These are phyloP conservation scores for Leishmania amazonensis DNA, from an alignment of 208 protist species.

Conservation along the genomic window DNA sequence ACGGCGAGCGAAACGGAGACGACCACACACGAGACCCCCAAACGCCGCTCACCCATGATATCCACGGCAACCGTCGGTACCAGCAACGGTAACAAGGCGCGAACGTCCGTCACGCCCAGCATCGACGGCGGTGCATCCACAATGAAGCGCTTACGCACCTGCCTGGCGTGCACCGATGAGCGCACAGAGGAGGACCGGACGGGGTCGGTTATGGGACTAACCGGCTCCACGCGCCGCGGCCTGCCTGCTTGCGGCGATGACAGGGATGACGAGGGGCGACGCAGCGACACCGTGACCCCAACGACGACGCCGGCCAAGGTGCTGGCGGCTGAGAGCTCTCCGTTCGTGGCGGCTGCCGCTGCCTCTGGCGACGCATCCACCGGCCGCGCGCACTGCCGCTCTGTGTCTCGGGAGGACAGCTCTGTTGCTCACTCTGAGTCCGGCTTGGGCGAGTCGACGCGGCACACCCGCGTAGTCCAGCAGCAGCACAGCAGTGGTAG, in stretches of 20 bases:
- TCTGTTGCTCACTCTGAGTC: conserved; percentile 19
- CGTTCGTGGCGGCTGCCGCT: conserved; percentile 21
- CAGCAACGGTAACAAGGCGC: neutral
- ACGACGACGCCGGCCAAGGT: conserved; percentile 33
- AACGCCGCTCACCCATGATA: conserved; percentile 6
- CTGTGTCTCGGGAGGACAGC: conserved; percentile 22
- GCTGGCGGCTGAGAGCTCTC: conserved; percentile 32
- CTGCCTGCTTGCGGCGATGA: conserved; percentile 8
- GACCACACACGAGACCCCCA: conserved; percentile 22
- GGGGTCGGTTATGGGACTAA: conserved; percentile 31
- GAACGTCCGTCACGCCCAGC: neutral
- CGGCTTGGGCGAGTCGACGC: conserved; percentile 5
- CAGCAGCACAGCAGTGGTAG: conserved; percentile 4
- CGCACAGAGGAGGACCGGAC: conserved; percentile 26
- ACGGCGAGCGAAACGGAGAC: neutral
- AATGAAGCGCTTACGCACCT: conserved; percentile 24
- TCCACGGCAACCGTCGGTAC: neutral
- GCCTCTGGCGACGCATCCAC: neutral
- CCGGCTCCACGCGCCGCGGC: conserved; percentile 22
- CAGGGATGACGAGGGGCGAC: neutral
- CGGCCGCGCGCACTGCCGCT: neutral
- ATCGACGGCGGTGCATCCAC: conserved; percentile 7
- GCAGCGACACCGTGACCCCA: conserved; percentile 14
- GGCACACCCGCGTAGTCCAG: conserved; percentile 3
- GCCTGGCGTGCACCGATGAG: conserved; percentile 28